Evolutionary conservation across 352 stramenopile species (phyloP), one percentile per base, ranked within the genome.

Genomic region (Proteromonas lacertae): DNA sequence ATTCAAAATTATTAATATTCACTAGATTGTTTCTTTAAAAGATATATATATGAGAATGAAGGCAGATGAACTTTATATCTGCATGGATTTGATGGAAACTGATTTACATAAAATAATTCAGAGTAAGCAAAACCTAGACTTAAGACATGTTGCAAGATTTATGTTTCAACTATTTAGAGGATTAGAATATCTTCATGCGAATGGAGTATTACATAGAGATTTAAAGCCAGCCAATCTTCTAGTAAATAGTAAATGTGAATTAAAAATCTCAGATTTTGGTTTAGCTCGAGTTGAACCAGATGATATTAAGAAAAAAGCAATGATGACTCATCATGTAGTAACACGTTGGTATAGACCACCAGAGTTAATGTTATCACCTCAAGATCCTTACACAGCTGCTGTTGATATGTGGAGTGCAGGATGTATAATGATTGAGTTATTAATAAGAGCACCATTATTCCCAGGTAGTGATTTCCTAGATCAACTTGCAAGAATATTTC

Each of bases 251-350:
- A 70, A 77, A 45, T 90, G 72, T 43, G 62, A 91, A 40, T 62
- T 99, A 12, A 97, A 97, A 52, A 66, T 99, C 13, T 84, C 78
- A 8, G 89, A 99, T 50, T 99, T 99, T 68, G 89, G 89, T n/a
- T 59, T 99, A 16, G 87, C 88, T 19, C 59, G 75, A n/a, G 34
- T 31, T 7, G 1, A 22, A 23, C 34, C 34, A 16, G 21, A 43
- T 83, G 34, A 39, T 31, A 29, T 38, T 16, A 22, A 23, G 12
- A 42, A 36, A 7, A 41, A 42, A 20, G 36, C 38, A 21, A 21
- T 35, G 8, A 51, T 51, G 45, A 90, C 75, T 20, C 70, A 88
- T 42, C 75, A 98, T 53, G 86, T 97, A 20, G 83, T 97, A n/a
- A 97, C 86, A 36, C 59, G 95, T 24, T 97, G 86, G 86, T 97